A percentile compares a stretch with the other conserved stretches of the same genome.
Conservation (phyloP, 345 rosid species). For the Syzygium jambos region DNA sequence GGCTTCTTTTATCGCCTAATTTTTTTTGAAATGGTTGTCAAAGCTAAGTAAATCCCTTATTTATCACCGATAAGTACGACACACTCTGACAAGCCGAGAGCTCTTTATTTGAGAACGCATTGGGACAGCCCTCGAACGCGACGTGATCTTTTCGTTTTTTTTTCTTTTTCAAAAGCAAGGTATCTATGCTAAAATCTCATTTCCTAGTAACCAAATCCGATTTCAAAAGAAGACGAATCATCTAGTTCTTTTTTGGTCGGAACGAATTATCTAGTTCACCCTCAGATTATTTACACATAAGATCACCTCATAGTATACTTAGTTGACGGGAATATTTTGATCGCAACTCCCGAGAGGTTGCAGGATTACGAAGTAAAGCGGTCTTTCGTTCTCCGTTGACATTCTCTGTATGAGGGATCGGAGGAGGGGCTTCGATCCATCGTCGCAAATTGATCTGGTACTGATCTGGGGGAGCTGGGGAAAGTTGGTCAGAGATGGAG, state of each 20-base stretch:
- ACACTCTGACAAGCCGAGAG: neutral
- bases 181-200: rapidly evolving
- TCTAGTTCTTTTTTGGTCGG: too few species aligned
- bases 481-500: neutral
- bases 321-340: neutral
- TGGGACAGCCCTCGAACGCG: neutral
- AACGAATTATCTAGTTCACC: rapidly evolving
- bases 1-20: neutral
- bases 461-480: neutral
- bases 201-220: neutral
- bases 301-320: rapidly evolving
- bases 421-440: neutral
- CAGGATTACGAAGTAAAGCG: neutral
- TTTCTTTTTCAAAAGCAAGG: neutral
- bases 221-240: neutral
- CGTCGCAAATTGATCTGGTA: neutral
- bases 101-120: neutral
- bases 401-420: neutral
- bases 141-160: neutral
- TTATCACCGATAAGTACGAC: neutral
- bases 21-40: neutral
- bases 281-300: neutral
- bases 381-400: neutral
- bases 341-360: rapidly evolving
- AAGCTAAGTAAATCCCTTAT: neutral